Evolutionary conservation across 164 flowering plant species (phyloP), one percentile per base, ranked within the genome.

Genomic region (Umbellularia californica): DNA sequence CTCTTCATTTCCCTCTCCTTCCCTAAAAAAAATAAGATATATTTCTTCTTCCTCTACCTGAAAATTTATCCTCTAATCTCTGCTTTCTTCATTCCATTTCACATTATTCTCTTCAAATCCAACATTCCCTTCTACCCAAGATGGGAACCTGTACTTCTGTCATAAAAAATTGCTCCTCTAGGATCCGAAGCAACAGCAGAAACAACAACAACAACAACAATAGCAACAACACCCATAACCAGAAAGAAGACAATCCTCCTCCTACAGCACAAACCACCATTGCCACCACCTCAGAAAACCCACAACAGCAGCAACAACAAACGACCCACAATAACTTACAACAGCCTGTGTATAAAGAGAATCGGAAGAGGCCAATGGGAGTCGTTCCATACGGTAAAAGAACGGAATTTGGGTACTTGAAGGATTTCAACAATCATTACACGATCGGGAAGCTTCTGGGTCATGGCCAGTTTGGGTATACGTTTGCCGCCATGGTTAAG

Each of bases 381-480:
- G 72, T 72, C 2, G 74, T 91, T 23, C 89, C 97, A 0, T 91
- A 85, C 72, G 98, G 98, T 52, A 95, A 90, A 78, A 84, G 95
- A 50, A 93, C 98, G 25, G 90, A 95, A 84, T 95, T 95, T 68
- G 95, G 97, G 70, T 95, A 95, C 72, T 84, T 72, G 2, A 93
- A 89, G 81, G 91, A 95, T 79, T 95, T 95, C 64, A 87, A 86
- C 25, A 65, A 52, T 35, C 81, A 82, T 35, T 91, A 90, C 78
- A 65, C 87, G 65, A 87, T 91, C 65, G 98, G 98, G 77, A 93
- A 92, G 73, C 82, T 95, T 84, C 76, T 95, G 77, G 97, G 99
- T 0, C 99, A 95, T 76, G 97, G 98, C 1, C 98, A 95, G 74
- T 93, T 95, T 79, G 98, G 98, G 1, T 95, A 95, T 74, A 95